A percentile compares a stretch with the other conserved stretches of the same genome.
Conservation (phyloP, 129 eudicot genomes). For the Sambucus nigra region DNA sequence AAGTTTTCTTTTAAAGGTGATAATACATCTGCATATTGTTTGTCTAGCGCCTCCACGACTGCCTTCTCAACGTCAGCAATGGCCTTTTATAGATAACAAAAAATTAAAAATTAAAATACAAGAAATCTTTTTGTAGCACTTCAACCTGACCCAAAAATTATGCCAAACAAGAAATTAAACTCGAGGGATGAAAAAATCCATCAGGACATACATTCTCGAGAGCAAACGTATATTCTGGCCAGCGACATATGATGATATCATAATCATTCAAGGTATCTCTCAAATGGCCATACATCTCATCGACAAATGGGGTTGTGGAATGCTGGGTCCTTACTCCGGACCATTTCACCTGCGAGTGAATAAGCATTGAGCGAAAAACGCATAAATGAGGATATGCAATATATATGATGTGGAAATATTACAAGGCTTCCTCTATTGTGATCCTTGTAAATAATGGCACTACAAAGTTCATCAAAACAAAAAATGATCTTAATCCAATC, state of each 20-base stretch:
- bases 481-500: no score
- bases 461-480: not conserved
- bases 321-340: slow-evolving; percentile 73
- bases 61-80: slow-evolving; percentile 61
- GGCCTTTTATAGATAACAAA: slow-evolving; percentile 27
- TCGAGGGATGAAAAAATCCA: not conserved
- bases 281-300: slow-evolving; percentile 77
- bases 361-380: not conserved
- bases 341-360: slow-evolving; percentile 55
- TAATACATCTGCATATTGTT: slow-evolving; percentile 52
- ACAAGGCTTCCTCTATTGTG: not conserved
- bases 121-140: not conserved
- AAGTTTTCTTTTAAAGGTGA: slow-evolving; percentile 58
- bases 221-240: slow-evolving; percentile 79
- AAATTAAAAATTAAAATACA: not conserved
- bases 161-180: not conserved
- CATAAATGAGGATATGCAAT: not conserved
- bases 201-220: slow-evolving; percentile 59
- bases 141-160: no score
- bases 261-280: slow-evolving; percentile 66
- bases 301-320: slow-evolving; percentile 73
- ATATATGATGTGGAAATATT: not conserved
- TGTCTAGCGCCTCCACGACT: slow-evolving; percentile 48
- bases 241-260: slow-evolving; percentile 67
- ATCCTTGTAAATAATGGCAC: not conserved